Evolutionary conservation across 495 filamentous ascomycete genomes (phyloP).

Genomic region (Aspergillus hancockii): DNA sequence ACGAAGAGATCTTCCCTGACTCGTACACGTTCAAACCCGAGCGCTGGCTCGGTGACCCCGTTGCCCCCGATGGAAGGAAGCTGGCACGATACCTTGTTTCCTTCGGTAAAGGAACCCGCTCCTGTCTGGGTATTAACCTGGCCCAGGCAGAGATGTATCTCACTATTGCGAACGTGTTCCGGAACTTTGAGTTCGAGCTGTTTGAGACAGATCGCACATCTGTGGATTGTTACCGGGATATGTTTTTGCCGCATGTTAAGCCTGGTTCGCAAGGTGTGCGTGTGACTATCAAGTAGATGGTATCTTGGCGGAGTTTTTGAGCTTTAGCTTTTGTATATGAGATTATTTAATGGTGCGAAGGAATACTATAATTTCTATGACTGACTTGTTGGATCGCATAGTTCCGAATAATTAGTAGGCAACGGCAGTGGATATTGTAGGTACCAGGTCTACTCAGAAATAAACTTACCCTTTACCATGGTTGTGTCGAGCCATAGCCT

Average conservation of each 20-base stretch:
- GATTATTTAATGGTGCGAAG: background rate
- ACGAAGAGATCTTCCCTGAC: slow-evolving; percentile 34
- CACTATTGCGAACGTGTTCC: slow-evolving; percentile 44
- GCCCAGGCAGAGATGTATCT: slow-evolving; percentile 49
- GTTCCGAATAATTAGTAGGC: too few relatives aligned
- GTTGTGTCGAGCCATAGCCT: background rate
- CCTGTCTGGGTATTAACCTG: slow-evolving; percentile 43
- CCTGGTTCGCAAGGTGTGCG: slow-evolving; percentile 15
- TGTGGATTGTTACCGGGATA: slow-evolving; percentile 11
- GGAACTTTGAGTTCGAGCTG: slow-evolving; percentile 31
- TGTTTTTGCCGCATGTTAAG: slow-evolving; percentile 15
- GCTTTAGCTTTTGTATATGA: background rate
- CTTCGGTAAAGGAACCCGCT: slow-evolving; percentile 34
- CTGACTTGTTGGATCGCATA: background rate
- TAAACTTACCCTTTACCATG: background rate
- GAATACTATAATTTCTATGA: background rate
- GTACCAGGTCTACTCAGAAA: background rate
- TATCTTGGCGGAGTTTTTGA: background rate
- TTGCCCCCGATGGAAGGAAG: slow-evolving; percentile 21
- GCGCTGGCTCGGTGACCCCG: slow-evolving; percentile 38
- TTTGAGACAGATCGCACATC: slow-evolving; percentile 16
- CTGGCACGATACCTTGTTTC: slow-evolving; percentile 24
- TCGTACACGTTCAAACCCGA: slow-evolving; percentile 43
- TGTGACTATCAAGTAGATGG: slow-evolving; percentile 6
- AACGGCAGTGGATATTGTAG: background rate